These are phyloP conservation scores for Blastocrithidia nonstop DNA, from an alignment of 208 protist genomes.

Conservation along the genomic window DNA sequence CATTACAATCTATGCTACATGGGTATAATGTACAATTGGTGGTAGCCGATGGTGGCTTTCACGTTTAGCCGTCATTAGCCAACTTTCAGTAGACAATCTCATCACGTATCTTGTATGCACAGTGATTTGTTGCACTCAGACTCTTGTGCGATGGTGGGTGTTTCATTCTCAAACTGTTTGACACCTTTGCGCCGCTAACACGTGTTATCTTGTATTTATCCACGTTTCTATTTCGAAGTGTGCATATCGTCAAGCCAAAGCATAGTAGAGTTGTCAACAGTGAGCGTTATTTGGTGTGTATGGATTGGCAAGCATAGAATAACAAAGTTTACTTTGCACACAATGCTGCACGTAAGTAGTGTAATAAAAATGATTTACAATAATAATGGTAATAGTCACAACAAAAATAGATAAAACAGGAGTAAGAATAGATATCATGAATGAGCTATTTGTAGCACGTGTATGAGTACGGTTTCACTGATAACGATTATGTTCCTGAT, in stretches of 20 bases:
- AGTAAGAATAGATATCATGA: too few relatives aligned
- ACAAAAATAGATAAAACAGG: too few relatives aligned
- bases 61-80: conserved; percentile 37
- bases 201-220: conserved; percentile 61
- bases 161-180: conserved; percentile 84
- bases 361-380: too few relatives aligned
- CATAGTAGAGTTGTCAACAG: conserved; percentile 85
- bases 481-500: conserved; percentile 35
- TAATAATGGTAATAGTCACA: too few relatives aligned
- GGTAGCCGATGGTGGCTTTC: conserved; percentile 86
- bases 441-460: conserved; percentile 29
- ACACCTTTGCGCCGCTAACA: conserved; percentile 78
- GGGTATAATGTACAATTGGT: conserved; percentile 32
- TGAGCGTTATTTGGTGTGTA: conserved; percentile 77
- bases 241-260: conserved; percentile 81
- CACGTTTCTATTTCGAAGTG: conserved; percentile 63
- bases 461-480: conserved; percentile 42
- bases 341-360: too few relatives aligned
- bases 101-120: conserved; percentile 65
- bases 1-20: conserved; percentile 26
- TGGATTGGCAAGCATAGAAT: conserved; percentile 21
- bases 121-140: conserved; percentile 70
- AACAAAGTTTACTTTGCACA: conserved; percentile 2
- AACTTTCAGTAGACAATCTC: conserved; percentile 86
- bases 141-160: conserved; percentile 41